phyloP scores from a whole-genome alignment of 2,329 filamentous ascomycete genomes.

The Arachnomyces sp. region DNA sequence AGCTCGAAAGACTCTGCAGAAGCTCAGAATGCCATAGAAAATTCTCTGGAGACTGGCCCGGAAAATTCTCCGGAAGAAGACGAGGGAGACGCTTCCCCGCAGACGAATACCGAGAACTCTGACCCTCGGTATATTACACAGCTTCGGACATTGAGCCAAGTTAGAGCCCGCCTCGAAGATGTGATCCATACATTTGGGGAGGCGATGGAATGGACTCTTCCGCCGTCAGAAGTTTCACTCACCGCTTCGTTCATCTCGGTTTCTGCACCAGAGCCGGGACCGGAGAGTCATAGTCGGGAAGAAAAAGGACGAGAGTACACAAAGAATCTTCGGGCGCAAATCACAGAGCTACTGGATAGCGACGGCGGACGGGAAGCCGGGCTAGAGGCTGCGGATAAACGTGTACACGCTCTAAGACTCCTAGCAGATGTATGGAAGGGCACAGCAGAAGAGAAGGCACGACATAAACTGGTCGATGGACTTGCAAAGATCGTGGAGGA shows the following conservation, averaged over 20 bases:
- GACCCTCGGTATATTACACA: constrained; percentile 67
- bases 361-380: constrained; percentile 56
- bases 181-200: constrained; percentile 90
- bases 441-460: constrained; percentile 87
- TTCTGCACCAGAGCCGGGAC: constrained; percentile 70
- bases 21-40: constrained; percentile 1
- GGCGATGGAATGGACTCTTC: constrained; percentile 90
- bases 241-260: constrained; percentile 83
- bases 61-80: constrained; percentile 1
- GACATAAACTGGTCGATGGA: constrained; percentile 71
- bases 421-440: constrained; percentile 82
- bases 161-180: constrained; percentile 74
- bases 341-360: constrained; percentile 57
- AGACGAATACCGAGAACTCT: constrained; percentile 6
- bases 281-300: constrained; percentile 62
- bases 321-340: constrained; percentile 57
- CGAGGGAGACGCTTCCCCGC: background rate
- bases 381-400: constrained; percentile 58
- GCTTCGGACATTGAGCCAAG: constrained; percentile 72
- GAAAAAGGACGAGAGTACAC: constrained; percentile 82
- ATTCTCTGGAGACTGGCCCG: constrained; percentile 1
- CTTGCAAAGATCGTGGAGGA: constrained; percentile 80
- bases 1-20: constrained; percentile 19
- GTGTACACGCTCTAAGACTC: constrained; percentile 70
- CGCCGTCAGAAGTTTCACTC: constrained; percentile 77